Base-by-base conservation (phyloP, 169 alveolate genomes). In the Cryptosporidium bovis region DNA sequence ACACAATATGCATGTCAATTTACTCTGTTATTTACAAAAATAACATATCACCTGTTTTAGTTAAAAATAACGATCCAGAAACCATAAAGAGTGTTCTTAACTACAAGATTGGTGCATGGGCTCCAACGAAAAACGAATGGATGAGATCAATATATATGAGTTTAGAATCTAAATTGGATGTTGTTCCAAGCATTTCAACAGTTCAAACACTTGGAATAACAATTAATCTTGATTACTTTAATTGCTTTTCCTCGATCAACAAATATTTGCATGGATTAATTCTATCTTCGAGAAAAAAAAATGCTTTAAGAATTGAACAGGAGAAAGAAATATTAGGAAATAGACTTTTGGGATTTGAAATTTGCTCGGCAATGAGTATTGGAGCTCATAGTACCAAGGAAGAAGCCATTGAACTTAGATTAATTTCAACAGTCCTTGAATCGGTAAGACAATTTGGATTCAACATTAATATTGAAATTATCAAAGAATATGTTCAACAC, bases 341-440 rank as follows among this genome's bases (percentile, higher is more conserved):
- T 31, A 77, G 71, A 13, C 20, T 24, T 48, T 46, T 77, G 10
- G 71, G 64, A 16, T 77, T 77, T 62, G 64, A 24, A 18, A 58
- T 77, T 18, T 77, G 87, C 27, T 77, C 87, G 3, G 24, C 60
- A n/a, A 58, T 77, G 60, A 46, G 62, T 27, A 62, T 77, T 34
- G 87, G 87, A 48, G 87, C 87, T 24, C 87, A 77, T 60, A 62
- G 77, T 77, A 77, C 87, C 8, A 77, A 44, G 48, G 71, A 77
- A 50, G 87, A 77, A 46, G 71, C 71, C 10, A 24, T 77, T 7
- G 87, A 77, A 20, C 71, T 77, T 24, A 77, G 69, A 60, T 44
- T 77, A 16, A 77, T 77, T 24, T 77, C 87, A 3, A 60, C 65
- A 3, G 71, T 77, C 31, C n/a, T 77, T 24, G 87, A 77, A 62